phyloP scores from a whole-genome alignment of 768 basidiomycete species.

The Lactarius quietus region DNA sequence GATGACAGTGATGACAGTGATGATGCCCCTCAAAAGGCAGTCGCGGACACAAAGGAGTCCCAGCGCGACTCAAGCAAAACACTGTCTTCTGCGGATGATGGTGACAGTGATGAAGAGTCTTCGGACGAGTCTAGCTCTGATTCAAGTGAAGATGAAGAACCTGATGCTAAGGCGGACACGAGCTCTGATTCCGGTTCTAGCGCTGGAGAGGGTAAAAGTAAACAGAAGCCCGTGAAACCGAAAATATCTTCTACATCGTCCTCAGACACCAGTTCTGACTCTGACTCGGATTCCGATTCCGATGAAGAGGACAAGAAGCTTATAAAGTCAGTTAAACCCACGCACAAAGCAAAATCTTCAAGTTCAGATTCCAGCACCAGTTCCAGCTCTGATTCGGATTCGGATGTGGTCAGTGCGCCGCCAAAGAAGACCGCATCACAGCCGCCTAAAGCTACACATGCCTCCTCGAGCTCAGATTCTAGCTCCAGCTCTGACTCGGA shows the following conservation, averaged over 20 bases:
- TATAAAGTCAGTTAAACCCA: conserved; percentile 17
- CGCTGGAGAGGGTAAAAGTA: neutral
- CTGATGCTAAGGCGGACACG: conserved; percentile 4
- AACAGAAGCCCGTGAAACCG: neutral
- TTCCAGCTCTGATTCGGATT: conserved; percentile 18
- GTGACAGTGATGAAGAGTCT: conserved; percentile 18
- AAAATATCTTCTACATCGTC: conserved; percentile 13
- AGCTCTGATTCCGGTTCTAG: neutral
- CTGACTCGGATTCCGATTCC: conserved; percentile 12
- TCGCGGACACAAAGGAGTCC: neutral
- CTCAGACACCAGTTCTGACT: conserved; percentile 27
- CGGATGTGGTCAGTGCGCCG: neutral
- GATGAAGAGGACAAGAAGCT: conserved; percentile 22
- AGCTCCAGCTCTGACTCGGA: conserved; percentile 33
- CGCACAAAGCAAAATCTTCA: neutral
- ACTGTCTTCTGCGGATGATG: conserved; percentile 21
- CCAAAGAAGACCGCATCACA: conserved; percentile 10
- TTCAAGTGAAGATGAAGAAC: conserved; percentile 12
- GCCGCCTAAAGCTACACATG: conserved; percentile 8
- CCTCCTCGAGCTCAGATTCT: conserved; percentile 28
- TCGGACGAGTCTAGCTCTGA: conserved; percentile 25
- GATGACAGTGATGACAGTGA: neutral
- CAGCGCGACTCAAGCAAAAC: conserved; percentile 24
- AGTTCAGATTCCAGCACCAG: conserved; percentile 2
- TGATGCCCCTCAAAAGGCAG: neutral